phyloP scores from a whole-genome alignment of 2,329 filamentous ascomycete genomes.

The Ilyonectria sp. region DNA sequence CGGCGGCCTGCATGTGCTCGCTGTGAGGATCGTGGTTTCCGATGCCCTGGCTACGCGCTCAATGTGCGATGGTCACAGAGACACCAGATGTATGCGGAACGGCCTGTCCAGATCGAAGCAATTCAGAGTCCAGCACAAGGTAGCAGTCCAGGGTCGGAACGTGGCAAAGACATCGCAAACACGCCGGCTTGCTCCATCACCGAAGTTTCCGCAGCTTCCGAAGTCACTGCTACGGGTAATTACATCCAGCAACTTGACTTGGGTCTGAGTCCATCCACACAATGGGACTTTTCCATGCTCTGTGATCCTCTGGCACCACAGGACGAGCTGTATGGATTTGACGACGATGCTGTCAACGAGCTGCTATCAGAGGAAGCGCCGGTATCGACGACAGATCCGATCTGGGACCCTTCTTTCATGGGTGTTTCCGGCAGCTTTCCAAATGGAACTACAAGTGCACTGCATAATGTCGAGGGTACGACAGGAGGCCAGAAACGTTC shows the following conservation, averaged over 20 bases:
- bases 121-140: slow-evolving; percentile 2
- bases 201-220: background rate
- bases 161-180: background rate
- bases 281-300: slow-evolving; percentile 23
- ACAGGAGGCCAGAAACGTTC: background rate
- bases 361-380: background rate
- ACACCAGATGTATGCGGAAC: slow-evolving; percentile 25
- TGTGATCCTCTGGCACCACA: background rate
- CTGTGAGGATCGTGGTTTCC: slow-evolving; percentile 38
- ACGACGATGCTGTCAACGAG: slow-evolving; percentile 1
- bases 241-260: slow-evolving; percentile 6
- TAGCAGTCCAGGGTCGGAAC: background rate
- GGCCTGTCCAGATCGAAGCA: background rate
- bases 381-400: background rate
- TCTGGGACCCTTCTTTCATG: background rate
- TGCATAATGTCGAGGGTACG: background rate
- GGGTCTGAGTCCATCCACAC: slow-evolving; percentile 6
- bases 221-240: background rate
- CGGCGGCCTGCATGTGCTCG: slow-evolving; percentile 36
- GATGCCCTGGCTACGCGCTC: slow-evolving; percentile 44
- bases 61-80: slow-evolving; percentile 45
- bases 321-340: slow-evolving; percentile 15
- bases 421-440: background rate
- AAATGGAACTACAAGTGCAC: background rate
- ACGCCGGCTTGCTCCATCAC: background rate